These are phyloP conservation scores for Solanum tacnaense DNA, from an alignment of 257 asterid genomes.

Conservation along the genomic window DNA sequence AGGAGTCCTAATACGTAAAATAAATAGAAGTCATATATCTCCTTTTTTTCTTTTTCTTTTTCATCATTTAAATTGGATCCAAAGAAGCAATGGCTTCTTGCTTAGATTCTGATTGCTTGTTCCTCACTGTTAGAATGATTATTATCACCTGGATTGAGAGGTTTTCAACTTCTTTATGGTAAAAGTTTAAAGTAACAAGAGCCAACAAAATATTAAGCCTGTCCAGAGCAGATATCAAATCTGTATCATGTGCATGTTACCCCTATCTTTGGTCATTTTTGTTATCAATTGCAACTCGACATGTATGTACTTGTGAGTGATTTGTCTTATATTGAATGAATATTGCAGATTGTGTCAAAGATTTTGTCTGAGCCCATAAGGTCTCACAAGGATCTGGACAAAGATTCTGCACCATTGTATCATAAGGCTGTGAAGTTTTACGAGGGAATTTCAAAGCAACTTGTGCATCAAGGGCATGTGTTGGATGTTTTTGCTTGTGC, in stretches of 20 bases:
- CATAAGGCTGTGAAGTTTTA: constrained; percentile 90
- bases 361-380: constrained; percentile 85
- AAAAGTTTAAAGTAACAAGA: background rate
- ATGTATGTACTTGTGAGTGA: background rate
- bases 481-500: constrained; percentile 93
- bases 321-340: background rate
- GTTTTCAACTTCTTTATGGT: background rate
- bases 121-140: background rate
- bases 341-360: constrained; percentile 75
- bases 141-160: background rate
- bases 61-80: background rate
- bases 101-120: background rate
- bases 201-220: background rate
- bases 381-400: constrained; percentile 95
- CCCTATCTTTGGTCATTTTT: background rate
- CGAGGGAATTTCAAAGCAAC: constrained; percentile 83
- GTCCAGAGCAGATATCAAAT: background rate
- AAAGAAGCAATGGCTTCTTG: background rate
- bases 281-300: background rate
- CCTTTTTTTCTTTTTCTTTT: background rate
- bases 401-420: constrained; percentile 83
- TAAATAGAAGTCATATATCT: background rate
- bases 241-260: background rate
- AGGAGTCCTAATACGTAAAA: background rate
- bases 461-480: constrained; percentile 96